Conservation (phyloP, 169 alveolate genomes). For the Cryptosporidium sp. region DNA sequence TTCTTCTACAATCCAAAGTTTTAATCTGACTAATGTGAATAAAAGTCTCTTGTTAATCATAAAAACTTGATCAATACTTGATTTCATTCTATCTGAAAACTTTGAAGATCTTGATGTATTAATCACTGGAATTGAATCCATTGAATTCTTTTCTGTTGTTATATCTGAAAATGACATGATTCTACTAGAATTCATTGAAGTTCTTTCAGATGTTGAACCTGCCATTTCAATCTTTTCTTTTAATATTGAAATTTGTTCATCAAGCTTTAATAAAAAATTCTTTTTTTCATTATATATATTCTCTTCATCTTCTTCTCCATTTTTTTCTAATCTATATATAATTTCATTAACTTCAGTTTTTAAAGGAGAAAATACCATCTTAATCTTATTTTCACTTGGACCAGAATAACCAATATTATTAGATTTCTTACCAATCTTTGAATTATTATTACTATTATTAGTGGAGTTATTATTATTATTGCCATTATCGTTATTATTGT, state of each 20-base stretch:
- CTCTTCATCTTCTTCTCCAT: conserved; percentile 28
- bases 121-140: not conserved
- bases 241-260: conserved; percentile 41
- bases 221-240: conserved; percentile 18
- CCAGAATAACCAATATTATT: conserved; percentile 64
- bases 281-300: conserved; percentile 13
- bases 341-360: conserved; percentile 33
- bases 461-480: not conserved
- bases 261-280: not conserved
- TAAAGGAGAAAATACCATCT: conserved; percentile 36
- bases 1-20: conserved; percentile 64
- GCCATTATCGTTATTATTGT: too few species aligned
- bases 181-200: conserved; percentile 36
- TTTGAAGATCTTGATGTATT: conserved; percentile 45
- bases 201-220: not conserved
- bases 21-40: not conserved
- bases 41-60: conserved; percentile 3
- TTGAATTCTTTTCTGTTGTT: conserved; percentile 27
- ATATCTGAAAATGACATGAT: conserved; percentile 49
- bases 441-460: not conserved
- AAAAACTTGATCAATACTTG: not conserved
- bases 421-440: conserved; percentile 10
- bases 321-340: conserved; percentile 9
- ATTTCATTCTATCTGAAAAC: conserved; percentile 19
- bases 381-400: conserved; percentile 54